phyloP scores from a whole-genome alignment of 768 basidiomycete genomes.

The Glaciozyma antarctica region DNA sequence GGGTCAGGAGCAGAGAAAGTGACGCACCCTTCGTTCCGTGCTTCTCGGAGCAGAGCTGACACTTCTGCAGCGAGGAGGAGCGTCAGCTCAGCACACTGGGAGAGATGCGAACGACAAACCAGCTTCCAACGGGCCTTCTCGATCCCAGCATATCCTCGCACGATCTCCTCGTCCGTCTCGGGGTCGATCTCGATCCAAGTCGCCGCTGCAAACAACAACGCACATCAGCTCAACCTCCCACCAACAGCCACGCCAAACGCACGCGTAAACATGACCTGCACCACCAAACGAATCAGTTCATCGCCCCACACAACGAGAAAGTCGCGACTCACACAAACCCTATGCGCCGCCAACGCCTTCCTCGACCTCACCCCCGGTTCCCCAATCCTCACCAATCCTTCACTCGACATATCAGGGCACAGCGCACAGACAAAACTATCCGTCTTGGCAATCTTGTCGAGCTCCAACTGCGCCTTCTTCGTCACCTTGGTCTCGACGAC shows the following conservation, averaged over 20 bases:
- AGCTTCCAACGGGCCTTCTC: slow-evolving; percentile 87
- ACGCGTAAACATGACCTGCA: slow-evolving; percentile 29
- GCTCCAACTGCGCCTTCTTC: slow-evolving; percentile 1
- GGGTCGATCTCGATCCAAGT: slow-evolving; percentile 68
- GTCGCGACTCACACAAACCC: slow-evolving; percentile 16
- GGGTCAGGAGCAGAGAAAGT: neutral
- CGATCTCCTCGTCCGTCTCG: slow-evolving; percentile 44
- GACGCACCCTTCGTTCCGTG: slow-evolving; percentile 36
- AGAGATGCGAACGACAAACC: slow-evolving; percentile 46
- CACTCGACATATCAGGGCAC: slow-evolving; percentile 31
- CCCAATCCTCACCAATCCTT: slow-evolving; percentile 32
- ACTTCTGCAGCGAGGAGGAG: slow-evolving; percentile 57
- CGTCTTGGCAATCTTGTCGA: slow-evolving; percentile 3
- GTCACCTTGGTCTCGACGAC: neutral
- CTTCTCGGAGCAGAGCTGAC: slow-evolving; percentile 64
- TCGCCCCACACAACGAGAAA: neutral
- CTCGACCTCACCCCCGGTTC: slow-evolving; percentile 19
- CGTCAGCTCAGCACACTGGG: neutral
- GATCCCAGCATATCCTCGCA: slow-evolving; percentile 79
- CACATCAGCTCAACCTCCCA: slow-evolving; percentile 40
- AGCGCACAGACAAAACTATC: slow-evolving; percentile 28
- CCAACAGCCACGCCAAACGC: slow-evolving; percentile 51
- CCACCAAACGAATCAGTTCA: neutral
- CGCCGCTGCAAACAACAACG: slow-evolving; percentile 70
- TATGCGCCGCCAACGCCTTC: slow-evolving; percentile 23